Evolutionary conservation across 1,284 basidiomycete species (phyloP).

Genomic region (Sparassis latifolia): DNA sequence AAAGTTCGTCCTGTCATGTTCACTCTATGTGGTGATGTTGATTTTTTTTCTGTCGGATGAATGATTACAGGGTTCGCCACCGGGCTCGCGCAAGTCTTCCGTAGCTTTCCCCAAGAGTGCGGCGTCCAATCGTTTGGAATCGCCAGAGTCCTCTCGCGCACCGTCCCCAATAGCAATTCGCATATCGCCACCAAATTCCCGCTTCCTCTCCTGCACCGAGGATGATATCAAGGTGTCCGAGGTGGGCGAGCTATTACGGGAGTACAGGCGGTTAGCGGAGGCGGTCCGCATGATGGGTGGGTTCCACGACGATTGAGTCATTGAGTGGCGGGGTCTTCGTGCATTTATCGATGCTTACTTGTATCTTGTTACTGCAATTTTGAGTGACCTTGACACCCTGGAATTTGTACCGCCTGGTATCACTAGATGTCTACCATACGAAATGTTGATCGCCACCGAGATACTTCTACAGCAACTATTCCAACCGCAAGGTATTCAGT

Average conservation of each 20-base stretch:
- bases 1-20: slow-evolving; percentile 16
- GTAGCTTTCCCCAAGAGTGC: slow-evolving; percentile 29
- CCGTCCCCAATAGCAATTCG: slow-evolving; percentile 33
- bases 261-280: slow-evolving; percentile 64
- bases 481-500: too few species aligned
- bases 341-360: too few species aligned
- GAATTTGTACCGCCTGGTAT: too few species aligned
- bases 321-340: too few species aligned
- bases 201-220: slow-evolving; percentile 62
- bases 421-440: too few species aligned
- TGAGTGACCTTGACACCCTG: too few species aligned
- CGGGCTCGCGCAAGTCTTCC: slow-evolving; percentile 40
- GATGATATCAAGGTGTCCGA: slow-evolving; percentile 74
- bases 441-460: too few species aligned
- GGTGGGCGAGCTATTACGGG: slow-evolving; percentile 64
- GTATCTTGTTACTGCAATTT: too few species aligned
- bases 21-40: neutral
- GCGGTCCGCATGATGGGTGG: slow-evolving; percentile 34
- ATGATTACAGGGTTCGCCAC: slow-evolving; percentile 32
- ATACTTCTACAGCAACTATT: too few species aligned
- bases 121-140: slow-evolving; percentile 29
- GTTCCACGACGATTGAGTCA: slow-evolving; percentile 28
- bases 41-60: neutral
- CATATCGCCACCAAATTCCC: slow-evolving; percentile 51
- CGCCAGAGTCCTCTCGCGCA: slow-evolving; percentile 40